Conservation (phyloP, 192 early-diverging fungal species). For the Entomortierella chlamydospora region DNA sequence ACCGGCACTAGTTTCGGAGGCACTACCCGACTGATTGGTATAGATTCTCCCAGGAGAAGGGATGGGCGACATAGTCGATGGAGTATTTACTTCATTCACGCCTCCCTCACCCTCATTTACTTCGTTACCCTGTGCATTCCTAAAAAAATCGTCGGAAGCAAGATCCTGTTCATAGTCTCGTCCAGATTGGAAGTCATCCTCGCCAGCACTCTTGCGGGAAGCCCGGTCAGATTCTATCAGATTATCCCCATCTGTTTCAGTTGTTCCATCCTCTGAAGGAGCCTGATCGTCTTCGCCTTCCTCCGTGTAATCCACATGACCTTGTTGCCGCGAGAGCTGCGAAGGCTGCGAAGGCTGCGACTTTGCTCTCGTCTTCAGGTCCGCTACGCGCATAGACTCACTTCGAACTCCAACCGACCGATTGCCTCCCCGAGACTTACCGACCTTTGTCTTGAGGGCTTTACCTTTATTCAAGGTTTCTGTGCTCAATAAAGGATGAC, state of each 20-base stretch:
- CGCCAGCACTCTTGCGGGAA: slow-evolving; percentile 22
- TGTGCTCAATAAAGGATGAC: slow-evolving; percentile 21
- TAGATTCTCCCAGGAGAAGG: slow-evolving; percentile 41
- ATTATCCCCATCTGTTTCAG: slow-evolving; percentile 29
- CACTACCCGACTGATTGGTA: slow-evolving; percentile 11
- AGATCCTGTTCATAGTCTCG: slow-evolving; percentile 5
- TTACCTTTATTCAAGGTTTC: slow-evolving; percentile 18
- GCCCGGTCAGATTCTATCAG: slow-evolving; percentile 25
- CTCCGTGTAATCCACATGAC: slow-evolving; percentile 28
- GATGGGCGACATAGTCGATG: slow-evolving; percentile 53
- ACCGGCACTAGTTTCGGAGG: slow-evolving; percentile 28
- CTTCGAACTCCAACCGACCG: slow-evolving; percentile 21
- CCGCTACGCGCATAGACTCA: slow-evolving; percentile 6
- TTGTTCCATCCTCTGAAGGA: slow-evolving; percentile 29
- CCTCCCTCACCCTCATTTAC: slow-evolving; percentile 17
- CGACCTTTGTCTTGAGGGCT: slow-evolving; percentile 19
- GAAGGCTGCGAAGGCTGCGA: slow-evolving; percentile 38
- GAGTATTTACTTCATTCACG: slow-evolving; percentile 28
- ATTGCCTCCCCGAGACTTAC: slow-evolving; percentile 23
- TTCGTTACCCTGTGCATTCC: background rate
- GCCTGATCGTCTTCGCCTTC: slow-evolving; percentile 25
- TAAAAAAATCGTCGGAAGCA: slow-evolving; percentile 2
- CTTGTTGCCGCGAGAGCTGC: slow-evolving; percentile 42
- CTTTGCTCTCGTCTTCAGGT: slow-evolving; percentile 23
- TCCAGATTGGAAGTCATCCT: slow-evolving; percentile 8